Evolutionary conservation across 2,329 filamentous ascomycete genomes (phyloP).

Genomic region (Alternaria gansuensis): DNA sequence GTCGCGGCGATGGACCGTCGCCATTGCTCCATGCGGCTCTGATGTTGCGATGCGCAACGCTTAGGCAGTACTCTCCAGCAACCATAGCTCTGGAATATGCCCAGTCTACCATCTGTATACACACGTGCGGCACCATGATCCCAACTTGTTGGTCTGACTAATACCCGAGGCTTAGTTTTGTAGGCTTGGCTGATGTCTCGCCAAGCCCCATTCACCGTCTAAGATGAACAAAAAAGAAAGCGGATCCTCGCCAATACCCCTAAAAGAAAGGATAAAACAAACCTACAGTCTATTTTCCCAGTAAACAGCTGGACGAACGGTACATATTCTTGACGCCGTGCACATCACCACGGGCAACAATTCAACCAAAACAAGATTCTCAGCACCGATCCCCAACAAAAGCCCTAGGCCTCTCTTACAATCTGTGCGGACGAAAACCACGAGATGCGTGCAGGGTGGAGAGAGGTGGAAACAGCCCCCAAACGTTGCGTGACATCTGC

Average conservation of each 20-base stretch:
- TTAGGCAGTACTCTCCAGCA: background rate
- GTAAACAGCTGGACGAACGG: background rate
- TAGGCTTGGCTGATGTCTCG: conserved; percentile 6
- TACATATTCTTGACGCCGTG: background rate
- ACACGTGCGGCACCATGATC: background rate
- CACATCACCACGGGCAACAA: background rate
- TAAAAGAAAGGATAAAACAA: conserved; percentile 1
- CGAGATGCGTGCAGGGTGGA: conserved; percentile 14
- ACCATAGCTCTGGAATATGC: background rate
- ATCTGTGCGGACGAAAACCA: conserved; percentile 19
- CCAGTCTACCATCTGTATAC: background rate
- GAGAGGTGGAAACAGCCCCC: conserved; percentile 11
- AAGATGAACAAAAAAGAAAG: conserved; percentile 8
- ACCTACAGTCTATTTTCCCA: background rate
- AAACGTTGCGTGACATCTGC: conserved; percentile 7
- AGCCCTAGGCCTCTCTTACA: background rate
- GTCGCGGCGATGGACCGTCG: background rate
- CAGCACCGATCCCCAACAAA: background rate
- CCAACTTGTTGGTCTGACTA: conserved; percentile 14
- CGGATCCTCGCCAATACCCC: conserved; percentile 1
- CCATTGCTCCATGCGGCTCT: conserved; percentile 6
- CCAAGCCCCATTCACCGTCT: conserved; percentile 5
- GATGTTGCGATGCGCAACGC: background rate
- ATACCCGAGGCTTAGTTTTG: background rate
- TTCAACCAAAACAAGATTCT: background rate